A percentile compares a stretch with the other conserved stretches of the same genome.
Evolutionary conservation across 306 rosid species (phyloP).

Genomic region (Prosopis cineraria): DNA sequence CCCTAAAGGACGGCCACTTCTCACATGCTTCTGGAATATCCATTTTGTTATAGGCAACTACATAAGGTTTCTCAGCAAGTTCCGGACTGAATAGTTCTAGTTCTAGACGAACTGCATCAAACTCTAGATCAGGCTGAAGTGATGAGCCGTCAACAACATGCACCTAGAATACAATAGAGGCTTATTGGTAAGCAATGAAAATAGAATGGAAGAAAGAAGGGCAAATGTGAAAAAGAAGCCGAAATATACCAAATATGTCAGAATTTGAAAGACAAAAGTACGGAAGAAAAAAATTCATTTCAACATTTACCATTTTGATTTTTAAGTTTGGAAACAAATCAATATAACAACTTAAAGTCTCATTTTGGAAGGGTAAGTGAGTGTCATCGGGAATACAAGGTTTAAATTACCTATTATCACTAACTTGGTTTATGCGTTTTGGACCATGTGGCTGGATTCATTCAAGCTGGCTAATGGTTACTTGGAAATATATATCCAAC

Average conservation of each 20-base stretch:
- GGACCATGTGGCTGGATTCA: background rate
- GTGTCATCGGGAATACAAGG: background rate
- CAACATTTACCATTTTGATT: background rate
- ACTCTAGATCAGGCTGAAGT: conserved; percentile 87
- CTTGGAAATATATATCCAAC: background rate
- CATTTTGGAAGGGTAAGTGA: background rate
- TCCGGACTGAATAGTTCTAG: conserved; percentile 89
- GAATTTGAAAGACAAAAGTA: conserved; percentile 14
- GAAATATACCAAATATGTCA: conserved; percentile 23
- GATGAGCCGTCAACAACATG: conserved; percentile 94
- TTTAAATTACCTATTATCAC: background rate
- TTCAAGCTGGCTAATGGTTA: background rate
- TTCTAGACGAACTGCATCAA: conserved; percentile 93
- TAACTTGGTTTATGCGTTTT: background rate
- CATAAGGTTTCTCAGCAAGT: conserved; percentile 83
- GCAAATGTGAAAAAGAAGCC: background rate
- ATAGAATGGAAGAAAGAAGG: background rate
- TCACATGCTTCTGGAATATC: conserved; percentile 95
- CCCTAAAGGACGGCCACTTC: conserved; percentile 80
- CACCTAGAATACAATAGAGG: conserved; percentile 50
- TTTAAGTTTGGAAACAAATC: background rate
- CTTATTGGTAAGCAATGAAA: conserved; percentile 5
- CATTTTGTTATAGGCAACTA: conserved; percentile 91
- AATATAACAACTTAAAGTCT: conserved; percentile 3
- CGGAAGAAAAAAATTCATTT: background rate